Evolutionary conservation across 129 eudicot genomes (phyloP), one percentile per base, ranked within the genome.

Genomic region (Ambrosia artemisiifolia): DNA sequence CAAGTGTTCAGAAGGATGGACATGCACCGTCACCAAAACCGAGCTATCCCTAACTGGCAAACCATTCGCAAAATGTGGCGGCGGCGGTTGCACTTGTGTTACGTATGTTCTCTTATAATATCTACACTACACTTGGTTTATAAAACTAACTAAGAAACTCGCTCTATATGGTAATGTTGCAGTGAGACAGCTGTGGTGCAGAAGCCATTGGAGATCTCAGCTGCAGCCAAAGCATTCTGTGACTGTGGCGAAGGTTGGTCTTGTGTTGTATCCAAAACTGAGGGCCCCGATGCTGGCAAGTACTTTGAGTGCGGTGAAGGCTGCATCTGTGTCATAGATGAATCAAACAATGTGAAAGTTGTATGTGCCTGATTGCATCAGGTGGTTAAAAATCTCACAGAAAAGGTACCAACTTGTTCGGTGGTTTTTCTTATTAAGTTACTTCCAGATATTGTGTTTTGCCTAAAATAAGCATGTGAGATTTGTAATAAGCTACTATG

Each of bases 271-370:
- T 42, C 80, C 36, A 67, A 57, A 32, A 75, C 72, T 0, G 67
- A 75, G 7, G 73, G 73, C 19, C 55, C 79, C 33, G 75, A 76
- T 3, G 74, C 80, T 4, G 80, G 80, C 35, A 67, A 68, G 7
- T 76, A 67, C 60, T 76, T 76, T 44, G 69, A 76, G 69, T 76
- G 80, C 4, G 80, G 80, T 59, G 80, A 76, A 42, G 76, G 82
- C 16, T 70, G 81, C 60, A 51, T 40, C 17, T 70, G 71, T 49
- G 72, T 77, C 66, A 40, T 62, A 38, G 81, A 77, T 62, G 65
- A 77, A 77, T 61, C 81, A 28, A 78, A 78, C 60, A 50, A 32
- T 2, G 51, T 51, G 30, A 78, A 63, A 50, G 77, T 70, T 63
- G 77, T 42, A 18, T 30, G 65, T 17, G 72, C 82, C 44, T 70